Evolutionary conservation across 768 basidiomycete genomes (phyloP).

Genomic region (Phylloporus sp.): DNA sequence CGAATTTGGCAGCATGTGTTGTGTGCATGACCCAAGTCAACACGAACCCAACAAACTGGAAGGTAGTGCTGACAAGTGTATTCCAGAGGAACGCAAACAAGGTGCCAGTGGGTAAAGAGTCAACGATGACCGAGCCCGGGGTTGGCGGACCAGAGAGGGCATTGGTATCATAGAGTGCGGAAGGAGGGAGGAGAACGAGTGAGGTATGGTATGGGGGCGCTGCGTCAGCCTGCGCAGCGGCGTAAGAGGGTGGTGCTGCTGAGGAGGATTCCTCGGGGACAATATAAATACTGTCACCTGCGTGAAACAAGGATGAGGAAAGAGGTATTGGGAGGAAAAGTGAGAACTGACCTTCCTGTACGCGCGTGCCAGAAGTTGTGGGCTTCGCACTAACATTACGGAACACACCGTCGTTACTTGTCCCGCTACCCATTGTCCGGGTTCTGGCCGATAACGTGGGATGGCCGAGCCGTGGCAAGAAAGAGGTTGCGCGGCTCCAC

Average conservation of each 20-base stretch:
- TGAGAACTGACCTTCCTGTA: conserved; percentile 48
- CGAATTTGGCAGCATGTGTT: conserved; percentile 89
- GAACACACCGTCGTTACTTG: conserved; percentile 88
- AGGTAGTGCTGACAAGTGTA: conserved; percentile 87
- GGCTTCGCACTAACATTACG: conserved; percentile 93
- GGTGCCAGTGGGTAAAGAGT: conserved; percentile 78
- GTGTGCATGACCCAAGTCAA: conserved; percentile 93
- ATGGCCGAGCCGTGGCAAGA: conserved; percentile 52
- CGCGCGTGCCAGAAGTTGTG: conserved; percentile 45
- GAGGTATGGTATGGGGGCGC: conserved; percentile 98
- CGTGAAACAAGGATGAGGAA: conserved; percentile 1
- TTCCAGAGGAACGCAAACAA: conserved; percentile 91
- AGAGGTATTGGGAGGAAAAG: not conserved
- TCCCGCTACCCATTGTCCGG: conserved; percentile 55
- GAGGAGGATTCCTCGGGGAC: conserved; percentile 82
- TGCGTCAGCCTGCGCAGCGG: conserved; percentile 88
- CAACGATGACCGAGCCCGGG: conserved; percentile 81
- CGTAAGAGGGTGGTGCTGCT: conserved; percentile 89
- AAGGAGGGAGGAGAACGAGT: conserved; percentile 81
- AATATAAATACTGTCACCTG: conserved; percentile 68
- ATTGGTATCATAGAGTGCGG: conserved; percentile 31
- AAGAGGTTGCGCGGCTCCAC: conserved; percentile 53
- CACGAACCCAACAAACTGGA: conserved; percentile 94
- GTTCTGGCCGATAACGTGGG: conserved; percentile 34
- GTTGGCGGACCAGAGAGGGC: conserved; percentile 38